These are phyloP conservation scores for Neopestalotiopsis clavispora DNA, from an alignment of 2,329 filamentous ascomycete genomes.

Conservation along the genomic window DNA sequence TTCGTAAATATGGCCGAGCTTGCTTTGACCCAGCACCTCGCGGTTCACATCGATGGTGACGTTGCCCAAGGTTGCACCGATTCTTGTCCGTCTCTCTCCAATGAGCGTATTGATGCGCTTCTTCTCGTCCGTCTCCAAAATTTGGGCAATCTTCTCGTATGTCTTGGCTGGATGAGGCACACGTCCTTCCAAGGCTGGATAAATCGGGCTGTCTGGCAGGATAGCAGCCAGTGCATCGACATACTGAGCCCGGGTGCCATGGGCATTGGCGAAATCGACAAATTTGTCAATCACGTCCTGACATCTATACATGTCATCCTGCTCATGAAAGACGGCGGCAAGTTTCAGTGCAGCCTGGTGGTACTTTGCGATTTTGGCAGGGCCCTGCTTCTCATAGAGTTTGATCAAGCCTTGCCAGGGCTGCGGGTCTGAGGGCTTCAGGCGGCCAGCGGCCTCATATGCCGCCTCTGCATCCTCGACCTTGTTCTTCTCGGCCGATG, in stretches of 20 bases:
- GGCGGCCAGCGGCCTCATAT: constrained; percentile 73
- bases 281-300: constrained; percentile 80
- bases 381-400: constrained; percentile 79
- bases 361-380: constrained; percentile 73
- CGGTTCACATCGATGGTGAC: constrained; percentile 87
- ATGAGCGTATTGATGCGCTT: constrained; percentile 90
- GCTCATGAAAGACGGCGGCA: constrained; percentile 73
- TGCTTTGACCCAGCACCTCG: constrained; percentile 78
- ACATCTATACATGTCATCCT: constrained; percentile 67
- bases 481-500: constrained; percentile 76
- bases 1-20: constrained; percentile 80
- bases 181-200: constrained; percentile 81
- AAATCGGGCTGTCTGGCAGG: constrained; percentile 81
- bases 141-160: constrained; percentile 81
- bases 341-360: constrained; percentile 74
- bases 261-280: constrained; percentile 71
- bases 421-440: constrained; percentile 78
- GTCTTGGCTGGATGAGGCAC: constrained; percentile 80
- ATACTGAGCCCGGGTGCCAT: constrained; percentile 76
- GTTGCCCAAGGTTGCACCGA: constrained; percentile 82
- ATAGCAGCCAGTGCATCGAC: constrained; percentile 77
- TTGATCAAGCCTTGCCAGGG: constrained; percentile 90
- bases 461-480: constrained; percentile 75
- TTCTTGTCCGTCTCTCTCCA: constrained; percentile 82
- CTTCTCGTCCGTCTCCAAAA: constrained; percentile 85